A percentile compares a stretch with the other conserved stretches of the same genome.
phyloP scores from a whole-genome alignment of 164 flowering plant genomes.

The Vitis labrusca region DNA sequence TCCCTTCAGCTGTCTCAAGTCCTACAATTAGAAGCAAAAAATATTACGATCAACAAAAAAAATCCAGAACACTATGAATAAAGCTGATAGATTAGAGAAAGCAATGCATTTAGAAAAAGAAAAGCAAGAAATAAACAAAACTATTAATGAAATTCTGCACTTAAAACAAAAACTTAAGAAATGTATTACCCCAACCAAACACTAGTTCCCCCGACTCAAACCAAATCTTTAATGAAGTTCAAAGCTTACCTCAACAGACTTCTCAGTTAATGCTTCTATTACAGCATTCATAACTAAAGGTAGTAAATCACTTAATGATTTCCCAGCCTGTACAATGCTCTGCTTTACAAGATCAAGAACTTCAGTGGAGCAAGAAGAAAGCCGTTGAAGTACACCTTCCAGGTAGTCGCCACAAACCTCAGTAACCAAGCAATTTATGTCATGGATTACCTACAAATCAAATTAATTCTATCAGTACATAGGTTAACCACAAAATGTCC shows the following conservation, averaged over 20 bases:
- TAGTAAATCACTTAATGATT: conserved; percentile 49
- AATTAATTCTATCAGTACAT: not conserved
- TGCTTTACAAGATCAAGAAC: conserved; percentile 70
- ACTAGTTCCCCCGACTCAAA: not conserved
- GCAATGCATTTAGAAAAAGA: not conserved
- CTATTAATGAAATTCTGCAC: not conserved
- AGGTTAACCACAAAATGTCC: not conserved
- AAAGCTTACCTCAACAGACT: conserved; percentile 75
- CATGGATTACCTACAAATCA: conserved; percentile 79
- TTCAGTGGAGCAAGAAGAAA: conserved; percentile 69
- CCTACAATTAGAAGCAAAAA: conserved; percentile 37
- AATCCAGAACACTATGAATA: not conserved
- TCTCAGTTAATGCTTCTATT: conserved; percentile 70
- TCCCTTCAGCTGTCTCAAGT: conserved; percentile 85
- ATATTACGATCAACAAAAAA: not conserved
- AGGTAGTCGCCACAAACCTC: conserved; percentile 67
- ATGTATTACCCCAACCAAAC: too few species aligned
- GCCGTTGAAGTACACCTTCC: conserved; percentile 53
- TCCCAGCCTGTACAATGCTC: conserved; percentile 71
- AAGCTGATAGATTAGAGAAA: too few species aligned
- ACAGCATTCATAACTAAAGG: conserved; percentile 61
- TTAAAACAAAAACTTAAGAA: too few species aligned
- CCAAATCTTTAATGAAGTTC: not conserved
- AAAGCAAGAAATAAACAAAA: not conserved
- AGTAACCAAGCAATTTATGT: conserved; percentile 51